phyloP scores from a whole-genome alignment of 345 rosid genomes.

The Lepidium aucheri region DNA sequence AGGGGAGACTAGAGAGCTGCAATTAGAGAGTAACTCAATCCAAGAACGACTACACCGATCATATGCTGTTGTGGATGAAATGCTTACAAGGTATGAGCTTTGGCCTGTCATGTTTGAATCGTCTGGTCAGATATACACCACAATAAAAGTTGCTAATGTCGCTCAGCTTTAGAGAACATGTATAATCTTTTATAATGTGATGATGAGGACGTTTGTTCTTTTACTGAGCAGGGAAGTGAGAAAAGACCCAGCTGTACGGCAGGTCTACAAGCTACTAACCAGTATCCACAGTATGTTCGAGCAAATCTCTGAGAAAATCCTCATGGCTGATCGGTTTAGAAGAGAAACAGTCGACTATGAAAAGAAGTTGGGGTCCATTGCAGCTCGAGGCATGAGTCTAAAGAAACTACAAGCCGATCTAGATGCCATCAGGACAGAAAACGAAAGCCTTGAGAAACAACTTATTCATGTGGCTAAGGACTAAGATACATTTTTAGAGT shows the following conservation, averaged over 20 bases:
- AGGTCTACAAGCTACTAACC: constrained; percentile 64
- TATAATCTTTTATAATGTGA: background rate
- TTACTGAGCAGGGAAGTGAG: constrained; percentile 57
- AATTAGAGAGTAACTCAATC: constrained; percentile 75
- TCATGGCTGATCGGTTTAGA: constrained; percentile 47
- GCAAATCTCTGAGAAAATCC: constrained; percentile 60
- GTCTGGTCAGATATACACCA: constrained; percentile 7
- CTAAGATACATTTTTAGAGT: background rate
- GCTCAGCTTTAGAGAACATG: background rate
- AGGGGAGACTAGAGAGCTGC: constrained; percentile 74
- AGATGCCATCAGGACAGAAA: constrained; percentile 50
- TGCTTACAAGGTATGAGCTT: constrained; percentile 52
- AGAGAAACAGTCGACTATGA: constrained; percentile 64
- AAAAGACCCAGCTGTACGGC: constrained; percentile 51
- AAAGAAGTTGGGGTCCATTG: constrained; percentile 59
- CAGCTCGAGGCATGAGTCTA: constrained; percentile 42
- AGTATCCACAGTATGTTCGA: constrained; percentile 68
- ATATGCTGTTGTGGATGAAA: constrained; percentile 70
- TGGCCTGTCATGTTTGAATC: background rate
- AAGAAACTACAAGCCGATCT: constrained; percentile 58
- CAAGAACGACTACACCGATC: constrained; percentile 83
- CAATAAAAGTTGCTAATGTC: background rate
- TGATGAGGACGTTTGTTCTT: background rate
- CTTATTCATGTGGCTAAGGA: background rate
- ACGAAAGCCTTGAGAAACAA: constrained; percentile 38